Percentiles rank a stretch among this genome's conserved stretches.
These are phyloP conservation scores for Aspergillus tubingensis DNA, from an alignment of 2,329 filamentous ascomycete species.

Conservation along the genomic window DNA sequence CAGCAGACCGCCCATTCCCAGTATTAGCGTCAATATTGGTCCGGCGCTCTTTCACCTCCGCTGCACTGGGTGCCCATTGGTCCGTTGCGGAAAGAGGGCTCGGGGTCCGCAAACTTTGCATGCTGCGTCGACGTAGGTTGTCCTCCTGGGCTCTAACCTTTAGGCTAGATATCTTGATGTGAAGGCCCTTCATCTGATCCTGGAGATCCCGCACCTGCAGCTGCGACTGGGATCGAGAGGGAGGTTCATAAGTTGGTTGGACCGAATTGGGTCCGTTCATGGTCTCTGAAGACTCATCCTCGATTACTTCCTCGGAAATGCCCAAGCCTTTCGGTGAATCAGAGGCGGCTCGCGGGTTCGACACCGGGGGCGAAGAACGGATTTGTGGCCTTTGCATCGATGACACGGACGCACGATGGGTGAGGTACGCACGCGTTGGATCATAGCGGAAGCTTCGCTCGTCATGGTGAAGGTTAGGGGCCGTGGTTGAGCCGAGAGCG, in stretches of 20 bases:
- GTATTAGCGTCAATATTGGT: conserved; percentile 39
- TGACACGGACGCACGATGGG: conserved; percentile 41
- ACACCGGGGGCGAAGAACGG: conserved; percentile 6
- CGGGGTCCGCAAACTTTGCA: conserved; percentile 72
- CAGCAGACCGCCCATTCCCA: conserved; percentile 38
- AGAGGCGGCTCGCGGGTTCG: conserved; percentile 22
- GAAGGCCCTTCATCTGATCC: conserved; percentile 81
- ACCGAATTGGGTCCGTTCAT: conserved; percentile 39
- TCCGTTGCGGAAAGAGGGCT: conserved; percentile 79
- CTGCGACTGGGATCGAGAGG: conserved; percentile 70
- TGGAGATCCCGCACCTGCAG: conserved; percentile 73
- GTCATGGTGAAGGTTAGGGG: conserved; percentile 33
- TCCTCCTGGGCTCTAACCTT: conserved; percentile 79
- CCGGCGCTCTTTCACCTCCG: conserved; percentile 38
- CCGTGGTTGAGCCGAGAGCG: conserved; percentile 49
- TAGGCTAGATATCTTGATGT: conserved; percentile 78
- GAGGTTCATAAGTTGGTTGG: conserved; percentile 44
- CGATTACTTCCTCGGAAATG: conserved; percentile 28
- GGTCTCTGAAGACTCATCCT: conserved; percentile 26
- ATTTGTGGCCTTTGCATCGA: conserved; percentile 33
- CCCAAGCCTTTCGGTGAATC: conserved; percentile 30
- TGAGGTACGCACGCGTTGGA: conserved; percentile 33
- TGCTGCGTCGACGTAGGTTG: conserved; percentile 72
- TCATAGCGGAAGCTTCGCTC: conserved; percentile 39
- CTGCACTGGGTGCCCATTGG: conserved; percentile 52